phyloP scores from a whole-genome alignment of 129 eudicot species.

The Centrapalus pauciflorus region DNA sequence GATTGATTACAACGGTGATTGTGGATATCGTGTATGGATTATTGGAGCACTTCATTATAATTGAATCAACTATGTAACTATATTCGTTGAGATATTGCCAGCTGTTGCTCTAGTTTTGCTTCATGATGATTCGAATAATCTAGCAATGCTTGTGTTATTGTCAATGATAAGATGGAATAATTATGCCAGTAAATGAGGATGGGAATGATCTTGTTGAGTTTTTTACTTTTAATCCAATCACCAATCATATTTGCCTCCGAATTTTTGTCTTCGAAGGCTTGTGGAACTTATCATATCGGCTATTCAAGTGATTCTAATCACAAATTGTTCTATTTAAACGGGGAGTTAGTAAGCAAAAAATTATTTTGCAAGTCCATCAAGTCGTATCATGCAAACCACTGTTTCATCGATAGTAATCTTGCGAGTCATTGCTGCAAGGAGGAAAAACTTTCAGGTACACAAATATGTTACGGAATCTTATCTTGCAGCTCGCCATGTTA shows the following conservation, averaged over 20 bases:
- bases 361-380: slow-evolving; percentile 56
- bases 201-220: slow-evolving; percentile 27
- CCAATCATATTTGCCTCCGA: slow-evolving; percentile 35
- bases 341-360: slow-evolving; percentile 45
- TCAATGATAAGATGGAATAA: slow-evolving; percentile 23
- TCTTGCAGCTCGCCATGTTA: neutral
- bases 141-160: neutral
- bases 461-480: neutral
- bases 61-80: slow-evolving; percentile 10
- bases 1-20: slow-evolving; percentile 6
- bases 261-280: slow-evolving; percentile 28
- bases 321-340: slow-evolving; percentile 48
- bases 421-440: slow-evolving; percentile 33
- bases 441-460: slow-evolving; percentile 46
- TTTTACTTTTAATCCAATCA: slow-evolving; percentile 44
- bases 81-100: neutral
- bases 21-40: neutral
- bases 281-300: slow-evolving; percentile 43
- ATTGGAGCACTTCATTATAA: slow-evolving; percentile 2
- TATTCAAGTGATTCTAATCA: slow-evolving; percentile 37
- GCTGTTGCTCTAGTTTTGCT: neutral
- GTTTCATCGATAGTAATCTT: slow-evolving; percentile 24
- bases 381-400: slow-evolving; percentile 27
- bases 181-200: slow-evolving; percentile 24
- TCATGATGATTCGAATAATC: neutral